Base-by-base conservation (phyloP, 192 early-diverging fungal genomes). In the Diversispora epigaea region DNA sequence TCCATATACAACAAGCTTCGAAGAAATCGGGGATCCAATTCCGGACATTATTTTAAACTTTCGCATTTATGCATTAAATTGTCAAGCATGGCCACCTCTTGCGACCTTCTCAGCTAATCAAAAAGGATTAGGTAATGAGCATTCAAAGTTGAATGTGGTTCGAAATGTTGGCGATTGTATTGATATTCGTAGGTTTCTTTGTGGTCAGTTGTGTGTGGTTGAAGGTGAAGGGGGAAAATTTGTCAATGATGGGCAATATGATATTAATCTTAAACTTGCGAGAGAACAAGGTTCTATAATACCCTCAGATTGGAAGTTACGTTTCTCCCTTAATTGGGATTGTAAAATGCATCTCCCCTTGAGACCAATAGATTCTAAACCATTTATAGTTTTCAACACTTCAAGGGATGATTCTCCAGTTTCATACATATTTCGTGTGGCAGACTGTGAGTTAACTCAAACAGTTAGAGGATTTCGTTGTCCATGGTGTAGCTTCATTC, bases 381-480 rank as follows among this genome's bases (percentile, higher is more conserved):
- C 25, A 49, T 17, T n/a, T 15, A 40, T 40, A 43, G 3, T n/a
- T 2, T 2, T 10, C 41, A 52, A 14, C 41, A 17, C 39, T 56
- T 52, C 14, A 41, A 54, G 12, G 7, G 45, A 52, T 40, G 68
- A 52, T 5, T 22, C 21, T 32, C 56, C 58, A 32, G 71, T 73
- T 6, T 46, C 71, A 12, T 73, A 43, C 17, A 47, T 63, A 32
- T 73, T 43, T 49, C 71, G 71, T 40, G 58, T 62, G 1, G 71
- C 58, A 12, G 71, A 73, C 62, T 73, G 71, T 39, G 57, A 73
- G 14, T 39, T 73, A 14, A 60, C 40, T 44, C 57, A 60, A 62
- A 43, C 40, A 46, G 21, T 47, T 17, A 58, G 12, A 73, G 71
- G 71, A 15, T 73, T 62, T 61, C 39, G 43, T 21, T 73, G 71